phyloP scores from a whole-genome alignment of 1,284 basidiomycete genomes.

The Marasmius sp. region DNA sequence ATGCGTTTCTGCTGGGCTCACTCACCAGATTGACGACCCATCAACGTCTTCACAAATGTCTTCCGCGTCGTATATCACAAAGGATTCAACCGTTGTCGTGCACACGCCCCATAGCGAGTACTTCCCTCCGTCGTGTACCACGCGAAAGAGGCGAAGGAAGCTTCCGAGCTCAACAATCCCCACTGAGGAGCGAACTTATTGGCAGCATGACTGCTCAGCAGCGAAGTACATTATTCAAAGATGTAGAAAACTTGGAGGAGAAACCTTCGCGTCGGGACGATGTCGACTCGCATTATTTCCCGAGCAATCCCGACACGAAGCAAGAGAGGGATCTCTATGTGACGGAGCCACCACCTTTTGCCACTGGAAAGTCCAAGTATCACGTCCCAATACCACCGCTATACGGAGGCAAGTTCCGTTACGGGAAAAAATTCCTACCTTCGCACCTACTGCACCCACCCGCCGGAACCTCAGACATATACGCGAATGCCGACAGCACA shows the following conservation, averaged over 20 bases:
- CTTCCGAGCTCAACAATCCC: background rate
- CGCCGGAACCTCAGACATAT: background rate
- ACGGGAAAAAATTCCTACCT: conserved; percentile 5
- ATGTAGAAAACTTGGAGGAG: background rate
- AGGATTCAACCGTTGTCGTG: background rate
- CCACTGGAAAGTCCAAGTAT: conserved; percentile 6
- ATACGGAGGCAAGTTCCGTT: conserved; percentile 12
- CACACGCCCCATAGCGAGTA: background rate
- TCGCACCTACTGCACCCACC: background rate
- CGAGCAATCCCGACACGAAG: background rate
- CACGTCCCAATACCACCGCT: conserved; percentile 7
- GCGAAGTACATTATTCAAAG: background rate
- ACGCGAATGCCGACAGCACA: background rate
- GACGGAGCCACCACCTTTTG: conserved; percentile 2
- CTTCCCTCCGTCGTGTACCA: background rate
- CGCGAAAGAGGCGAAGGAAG: background rate
- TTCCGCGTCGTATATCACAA: background rate
- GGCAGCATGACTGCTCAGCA: background rate
- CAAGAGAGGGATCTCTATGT: background rate
- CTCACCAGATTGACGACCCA: conserved; percentile 33
- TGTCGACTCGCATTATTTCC: too few species aligned
- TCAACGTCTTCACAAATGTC: conserved; percentile 26
- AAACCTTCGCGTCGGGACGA: background rate
- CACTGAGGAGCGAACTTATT: background rate
- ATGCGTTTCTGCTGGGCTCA: conserved; percentile 75